These are phyloP conservation scores for Linum tenue DNA, from an alignment of 345 rosid genomes.

Conservation along the genomic window DNA sequence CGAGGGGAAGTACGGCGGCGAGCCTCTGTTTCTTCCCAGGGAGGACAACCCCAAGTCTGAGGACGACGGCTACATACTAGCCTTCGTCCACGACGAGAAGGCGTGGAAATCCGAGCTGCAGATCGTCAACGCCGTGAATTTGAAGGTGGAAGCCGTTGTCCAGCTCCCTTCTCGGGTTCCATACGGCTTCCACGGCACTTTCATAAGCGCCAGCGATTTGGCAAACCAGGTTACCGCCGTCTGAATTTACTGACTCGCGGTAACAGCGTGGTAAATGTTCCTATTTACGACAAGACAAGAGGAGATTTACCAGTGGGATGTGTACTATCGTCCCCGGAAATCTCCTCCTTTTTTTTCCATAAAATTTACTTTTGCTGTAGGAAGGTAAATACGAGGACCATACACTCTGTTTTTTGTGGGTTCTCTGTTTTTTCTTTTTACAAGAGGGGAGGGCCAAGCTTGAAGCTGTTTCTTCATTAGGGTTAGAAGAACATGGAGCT, in stretches of 20 bases:
- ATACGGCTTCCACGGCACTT: conserved; percentile 81
- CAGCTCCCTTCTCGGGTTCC: conserved; percentile 79
- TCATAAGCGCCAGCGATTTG: conserved; percentile 45
- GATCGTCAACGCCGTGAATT: conserved; percentile 49
- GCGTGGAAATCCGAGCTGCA: conserved; percentile 72
- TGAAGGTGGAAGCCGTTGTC: conserved; percentile 52
- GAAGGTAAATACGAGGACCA: background rate
- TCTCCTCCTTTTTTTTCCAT: conserved; percentile 26
- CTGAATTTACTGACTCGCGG: background rate
- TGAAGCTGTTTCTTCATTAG: conserved; percentile 43
- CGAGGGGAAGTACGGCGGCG: conserved; percentile 56
- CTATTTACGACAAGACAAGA: conserved; percentile 9
- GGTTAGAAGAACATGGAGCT: conserved; percentile 44
- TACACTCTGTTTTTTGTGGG: background rate
- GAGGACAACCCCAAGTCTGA: conserved; percentile 27
- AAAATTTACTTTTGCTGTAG: conserved; percentile 2
- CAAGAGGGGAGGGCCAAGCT: conserved; percentile 39
- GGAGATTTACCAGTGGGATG: conserved; percentile 65
- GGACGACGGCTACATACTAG: conserved; percentile 55
- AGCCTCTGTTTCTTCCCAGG: conserved; percentile 57
- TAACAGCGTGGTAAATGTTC: background rate
- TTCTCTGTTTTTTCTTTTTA: conserved; percentile 15
- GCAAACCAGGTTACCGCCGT: conserved; percentile 30
- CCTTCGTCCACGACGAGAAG: conserved; percentile 71
- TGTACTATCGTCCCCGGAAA: conserved; percentile 64